These are phyloP conservation scores for Ophiostoma piceae DNA, from an alignment of 2,329 filamentous ascomycete species.

Conservation along the genomic window DNA sequence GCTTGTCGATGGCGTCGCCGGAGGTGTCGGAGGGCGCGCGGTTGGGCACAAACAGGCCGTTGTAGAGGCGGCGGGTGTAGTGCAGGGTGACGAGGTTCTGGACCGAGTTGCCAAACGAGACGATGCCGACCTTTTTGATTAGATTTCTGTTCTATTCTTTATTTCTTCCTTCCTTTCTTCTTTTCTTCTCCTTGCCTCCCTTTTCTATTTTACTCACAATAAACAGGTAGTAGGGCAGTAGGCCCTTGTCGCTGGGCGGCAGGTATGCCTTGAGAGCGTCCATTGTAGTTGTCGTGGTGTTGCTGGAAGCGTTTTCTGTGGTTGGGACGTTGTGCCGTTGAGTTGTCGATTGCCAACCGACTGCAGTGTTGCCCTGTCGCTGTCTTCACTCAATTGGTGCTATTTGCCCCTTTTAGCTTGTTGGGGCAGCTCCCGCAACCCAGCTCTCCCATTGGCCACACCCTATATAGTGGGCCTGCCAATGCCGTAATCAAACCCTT, in stretches of 20 bases:
- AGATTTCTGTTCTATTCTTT: not conserved
- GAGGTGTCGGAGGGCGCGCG: conserved; percentile 39
- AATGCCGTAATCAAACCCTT: conserved; percentile 1
- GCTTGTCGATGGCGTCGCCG: conserved; percentile 50
- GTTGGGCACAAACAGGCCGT: conserved; percentile 56
- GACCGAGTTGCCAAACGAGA: conserved; percentile 77
- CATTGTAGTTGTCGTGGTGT: conserved; percentile 34
- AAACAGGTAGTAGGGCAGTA: conserved; percentile 56
- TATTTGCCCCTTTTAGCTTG: conserved; percentile 8
- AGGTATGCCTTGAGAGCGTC: conserved; percentile 41
- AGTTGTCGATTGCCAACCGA: not conserved
- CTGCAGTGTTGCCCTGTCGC: not conserved
- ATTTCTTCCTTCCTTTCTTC: too few relatives aligned
- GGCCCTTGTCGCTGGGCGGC: conserved; percentile 48
- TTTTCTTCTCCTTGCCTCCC: not conserved
- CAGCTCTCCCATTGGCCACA: conserved; percentile 11
- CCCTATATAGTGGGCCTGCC: not conserved
- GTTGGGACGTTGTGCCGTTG: not conserved
- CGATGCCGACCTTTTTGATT: conserved; percentile 62
- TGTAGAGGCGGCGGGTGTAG: conserved; percentile 85
- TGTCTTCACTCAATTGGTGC: not conserved
- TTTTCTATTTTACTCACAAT: conserved; percentile 39
- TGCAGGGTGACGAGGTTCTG: conserved; percentile 76
- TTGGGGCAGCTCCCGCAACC: not conserved
- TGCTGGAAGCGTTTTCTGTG: not conserved